Base-by-base conservation (phyloP, 352 stramenopile species). In the Globisporangium uncinulatum region DNA sequence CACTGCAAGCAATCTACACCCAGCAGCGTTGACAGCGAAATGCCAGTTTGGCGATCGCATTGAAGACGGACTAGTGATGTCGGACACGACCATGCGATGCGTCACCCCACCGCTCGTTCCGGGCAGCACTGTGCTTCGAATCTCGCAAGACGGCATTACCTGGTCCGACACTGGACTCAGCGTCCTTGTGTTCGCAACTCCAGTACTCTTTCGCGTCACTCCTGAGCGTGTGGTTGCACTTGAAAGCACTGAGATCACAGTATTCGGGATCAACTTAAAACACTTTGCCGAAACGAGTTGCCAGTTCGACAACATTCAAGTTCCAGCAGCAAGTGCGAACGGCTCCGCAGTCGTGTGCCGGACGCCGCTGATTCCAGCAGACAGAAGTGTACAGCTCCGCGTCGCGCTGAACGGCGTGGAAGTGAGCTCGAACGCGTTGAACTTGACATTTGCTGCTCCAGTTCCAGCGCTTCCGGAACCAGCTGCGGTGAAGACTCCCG, bases 401-500 rank as follows among this genome's bases (percentile, higher is more conserved):
- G 39, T 84, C 10, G 70, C 57, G 34, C 61, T 84, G 11, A 84
- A 84, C 39, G 65, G 65, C 13, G 59, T 79, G 21, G 74, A 82
- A 62, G 17, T 50, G 4, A 78, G 65, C 53, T 13, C 34, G 3
- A 70, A 74, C 42, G 55, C 47, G 6, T 15, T 81, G 34, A 36
- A 56, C 6, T 51, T 79, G 19, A 39, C 58, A 3, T 58, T 77
- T 56, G 45, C 69, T 17, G 39, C 57, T 20, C 39, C 54, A 0
- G 32, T 61, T 7, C 51, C 20, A 29, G 45, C 42, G 11, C 36
- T 73, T 17, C 14, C 44, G 1, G 31, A 77, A 17, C 49, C 36
- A 43, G 54, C 61, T 3, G 17, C 63, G 32, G 55, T 39, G 29
- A 29, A 64, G 20, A 20, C 59, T 10, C 13, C 10, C 4, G 21